Evolutionary conservation across 2,329 filamentous ascomycete species (phyloP).

Genomic region (Sclerotinia nivalis): DNA sequence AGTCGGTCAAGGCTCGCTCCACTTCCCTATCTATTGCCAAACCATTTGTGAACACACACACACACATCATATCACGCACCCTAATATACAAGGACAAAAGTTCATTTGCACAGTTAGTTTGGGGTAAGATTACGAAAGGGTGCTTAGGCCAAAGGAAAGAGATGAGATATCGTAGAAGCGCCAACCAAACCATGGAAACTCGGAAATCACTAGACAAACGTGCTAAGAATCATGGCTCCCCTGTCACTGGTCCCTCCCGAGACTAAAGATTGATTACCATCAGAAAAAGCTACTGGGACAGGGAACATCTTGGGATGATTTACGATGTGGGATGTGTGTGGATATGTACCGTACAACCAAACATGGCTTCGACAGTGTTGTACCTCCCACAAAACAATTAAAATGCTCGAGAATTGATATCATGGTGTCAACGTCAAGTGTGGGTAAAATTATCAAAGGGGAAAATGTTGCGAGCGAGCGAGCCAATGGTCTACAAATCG

Average conservation of each 20-base stretch:
- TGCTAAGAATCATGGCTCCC: constrained; percentile 9
- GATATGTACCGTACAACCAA: not conserved
- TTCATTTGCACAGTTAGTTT: not conserved
- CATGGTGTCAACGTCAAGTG: not conserved
- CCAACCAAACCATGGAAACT: constrained; percentile 7
- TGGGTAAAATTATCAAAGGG: not conserved
- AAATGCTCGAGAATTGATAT: not conserved
- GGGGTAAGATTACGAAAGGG: constrained; percentile 18
- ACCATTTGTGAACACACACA: constrained; percentile 8
- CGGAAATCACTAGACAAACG: constrained; percentile 13
- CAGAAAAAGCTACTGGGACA: not conserved
- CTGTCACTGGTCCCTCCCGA: constrained; percentile 12
- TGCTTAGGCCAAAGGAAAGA: not conserved
- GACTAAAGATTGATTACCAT: constrained; percentile 18
- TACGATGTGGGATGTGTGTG: constrained; percentile 13
- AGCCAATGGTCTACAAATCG: not conserved
- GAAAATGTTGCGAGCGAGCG: constrained; percentile 3
- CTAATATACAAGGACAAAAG: constrained; percentile 11
- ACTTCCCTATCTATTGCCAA: constrained; percentile 12
- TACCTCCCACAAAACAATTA: not conserved
- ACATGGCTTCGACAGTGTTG: not conserved
- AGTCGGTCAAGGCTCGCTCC: constrained; percentile 21
- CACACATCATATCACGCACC: not conserved
- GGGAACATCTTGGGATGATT: constrained; percentile 1
- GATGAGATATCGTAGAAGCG: constrained; percentile 17